These are phyloP conservation scores for Globisporangium yorkense DNA, from an alignment of 352 stramenopile genomes.

Conservation along the genomic window DNA sequence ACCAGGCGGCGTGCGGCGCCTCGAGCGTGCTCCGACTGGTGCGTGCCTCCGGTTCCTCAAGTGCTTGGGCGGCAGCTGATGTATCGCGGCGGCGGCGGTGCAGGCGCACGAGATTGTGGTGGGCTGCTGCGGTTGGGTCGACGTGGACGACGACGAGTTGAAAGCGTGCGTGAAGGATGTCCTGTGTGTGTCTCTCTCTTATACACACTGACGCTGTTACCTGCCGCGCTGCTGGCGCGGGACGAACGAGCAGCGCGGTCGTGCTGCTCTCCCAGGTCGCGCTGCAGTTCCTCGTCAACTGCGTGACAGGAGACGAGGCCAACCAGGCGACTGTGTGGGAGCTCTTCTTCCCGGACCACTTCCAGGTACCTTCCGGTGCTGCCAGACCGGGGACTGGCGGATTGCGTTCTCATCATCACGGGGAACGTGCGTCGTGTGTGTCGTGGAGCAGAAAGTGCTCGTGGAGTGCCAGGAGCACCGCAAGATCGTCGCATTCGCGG, in stretches of 20 bases:
- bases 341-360: slow-evolving; percentile 61
- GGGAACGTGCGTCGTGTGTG: neutral
- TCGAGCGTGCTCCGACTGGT: slow-evolving; percentile 19
- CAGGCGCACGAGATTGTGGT: slow-evolving; percentile 38
- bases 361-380: slow-evolving; percentile 33
- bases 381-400: too few species aligned
- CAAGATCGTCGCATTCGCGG: slow-evolving; percentile 66
- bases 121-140: slow-evolving; percentile 42
- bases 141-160: slow-evolving; percentile 52
- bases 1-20: slow-evolving; percentile 41
- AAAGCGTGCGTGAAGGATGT: slow-evolving; percentile 22
- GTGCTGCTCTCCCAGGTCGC: slow-evolving; percentile 56
- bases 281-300: slow-evolving; percentile 76
- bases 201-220: neutral
- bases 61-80: slow-evolving; percentile 6
- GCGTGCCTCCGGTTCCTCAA: slow-evolving; percentile 6
- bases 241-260: slow-evolving; percentile 11
- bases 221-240: neutral
- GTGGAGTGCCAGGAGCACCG: slow-evolving; percentile 74
- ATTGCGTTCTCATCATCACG: too few species aligned
- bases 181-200: neutral
- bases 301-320: slow-evolving; percentile 28
- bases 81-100: too few species aligned
- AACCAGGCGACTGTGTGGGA: slow-evolving; percentile 54
- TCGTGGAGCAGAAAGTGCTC: slow-evolving; percentile 56